phyloP scores from a whole-genome alignment of 1,284 basidiomycete genomes.

The Ceratobasidium sp. region DNA sequence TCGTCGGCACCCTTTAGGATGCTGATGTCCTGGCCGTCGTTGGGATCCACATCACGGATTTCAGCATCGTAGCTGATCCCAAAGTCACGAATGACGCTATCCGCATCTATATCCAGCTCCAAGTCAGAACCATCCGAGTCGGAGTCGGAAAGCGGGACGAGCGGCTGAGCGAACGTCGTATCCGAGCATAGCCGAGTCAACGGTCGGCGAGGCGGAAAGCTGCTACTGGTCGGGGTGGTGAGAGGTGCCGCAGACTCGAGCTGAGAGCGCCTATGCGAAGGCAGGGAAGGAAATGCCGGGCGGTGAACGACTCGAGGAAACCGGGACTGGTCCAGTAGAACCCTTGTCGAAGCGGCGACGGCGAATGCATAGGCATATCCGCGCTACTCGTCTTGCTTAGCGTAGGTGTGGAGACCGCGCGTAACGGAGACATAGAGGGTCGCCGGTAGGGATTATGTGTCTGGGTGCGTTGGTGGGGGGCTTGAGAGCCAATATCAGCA shows the following conservation, averaged over 20 bases:
- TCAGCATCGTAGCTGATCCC: slow-evolving; percentile 32
- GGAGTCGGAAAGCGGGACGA: slow-evolving; percentile 35
- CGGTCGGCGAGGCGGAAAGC: slow-evolving; percentile 10
- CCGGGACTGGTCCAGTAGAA: slow-evolving; percentile 32
- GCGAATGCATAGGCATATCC: slow-evolving; percentile 43
- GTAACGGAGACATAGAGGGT: slow-evolving; percentile 6
- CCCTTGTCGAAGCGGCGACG: slow-evolving; percentile 22
- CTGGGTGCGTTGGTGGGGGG: too few species aligned
- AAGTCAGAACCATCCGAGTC: slow-evolving; percentile 38
- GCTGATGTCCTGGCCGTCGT: slow-evolving; percentile 29
- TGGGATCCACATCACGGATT: slow-evolving; percentile 37
- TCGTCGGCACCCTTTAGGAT: slow-evolving; percentile 19
- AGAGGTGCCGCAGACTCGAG: slow-evolving; percentile 21
- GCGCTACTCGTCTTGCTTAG: slow-evolving; percentile 16
- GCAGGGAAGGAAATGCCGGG: slow-evolving; percentile 20
- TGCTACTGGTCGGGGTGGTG: neutral
- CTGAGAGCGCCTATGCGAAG: slow-evolving; percentile 21
- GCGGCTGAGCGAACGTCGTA: slow-evolving; percentile 38
- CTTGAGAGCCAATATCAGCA: too few species aligned
- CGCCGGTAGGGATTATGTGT: too few species aligned
- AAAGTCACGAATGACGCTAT: slow-evolving; percentile 27
- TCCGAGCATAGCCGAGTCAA: slow-evolving; percentile 12
- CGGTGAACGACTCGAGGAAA: slow-evolving; percentile 37
- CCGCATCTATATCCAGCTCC: slow-evolving; percentile 35
- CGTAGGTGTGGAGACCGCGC: slow-evolving; percentile 32